These are phyloP conservation scores for Penicillium herquei DNA, from an alignment of 495 filamentous ascomycete species.

Conservation along the genomic window DNA sequence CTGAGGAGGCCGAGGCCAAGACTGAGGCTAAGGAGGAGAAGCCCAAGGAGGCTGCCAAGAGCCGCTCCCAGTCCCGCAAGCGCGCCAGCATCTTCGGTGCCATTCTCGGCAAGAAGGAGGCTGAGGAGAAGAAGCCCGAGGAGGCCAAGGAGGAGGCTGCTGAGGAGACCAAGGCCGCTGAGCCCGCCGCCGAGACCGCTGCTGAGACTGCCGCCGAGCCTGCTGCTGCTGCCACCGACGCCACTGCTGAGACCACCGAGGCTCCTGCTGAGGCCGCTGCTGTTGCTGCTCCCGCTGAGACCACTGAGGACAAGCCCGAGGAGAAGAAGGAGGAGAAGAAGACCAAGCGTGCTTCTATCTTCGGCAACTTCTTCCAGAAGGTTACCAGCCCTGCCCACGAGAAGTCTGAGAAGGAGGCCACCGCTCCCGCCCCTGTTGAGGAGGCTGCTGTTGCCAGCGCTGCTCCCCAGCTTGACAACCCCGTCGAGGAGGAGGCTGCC, in stretches of 20 bases:
- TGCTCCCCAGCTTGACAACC: slow-evolving; percentile 52
- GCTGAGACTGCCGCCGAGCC: slow-evolving; percentile 19
- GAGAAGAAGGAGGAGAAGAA: slow-evolving; percentile 38
- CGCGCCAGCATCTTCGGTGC: slow-evolving; percentile 77
- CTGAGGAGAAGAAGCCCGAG: slow-evolving; percentile 57
- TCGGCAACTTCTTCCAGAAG: slow-evolving; percentile 56
- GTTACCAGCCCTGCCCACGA: slow-evolving; percentile 51
- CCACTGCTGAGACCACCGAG: slow-evolving; percentile 26
- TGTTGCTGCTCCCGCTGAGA: slow-evolving; percentile 25
- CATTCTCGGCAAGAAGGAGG: slow-evolving; percentile 74
- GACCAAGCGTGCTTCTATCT: slow-evolving; percentile 50
- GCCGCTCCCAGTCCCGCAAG: slow-evolving; percentile 86
- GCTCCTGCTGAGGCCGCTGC: slow-evolving; percentile 11
- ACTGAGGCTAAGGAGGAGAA: slow-evolving; percentile 42
- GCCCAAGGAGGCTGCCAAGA: slow-evolving; percentile 48
- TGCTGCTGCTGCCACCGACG: slow-evolving; percentile 8
- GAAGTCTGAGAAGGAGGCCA: slow-evolving; percentile 53
- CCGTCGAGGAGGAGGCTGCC: slow-evolving; percentile 43
- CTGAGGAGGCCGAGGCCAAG: slow-evolving; percentile 45
- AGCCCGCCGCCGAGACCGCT: slow-evolving; percentile 27
- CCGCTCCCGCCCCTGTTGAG: slow-evolving; percentile 45
- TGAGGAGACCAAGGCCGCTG: slow-evolving; percentile 36
- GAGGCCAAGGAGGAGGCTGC: slow-evolving; percentile 43
- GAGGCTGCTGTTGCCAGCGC: slow-evolving; percentile 43
- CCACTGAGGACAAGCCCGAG: slow-evolving; percentile 29